Conservation (phyloP, 2,329 filamentous ascomycete genomes). For the Geosmithia morbida region DNA sequence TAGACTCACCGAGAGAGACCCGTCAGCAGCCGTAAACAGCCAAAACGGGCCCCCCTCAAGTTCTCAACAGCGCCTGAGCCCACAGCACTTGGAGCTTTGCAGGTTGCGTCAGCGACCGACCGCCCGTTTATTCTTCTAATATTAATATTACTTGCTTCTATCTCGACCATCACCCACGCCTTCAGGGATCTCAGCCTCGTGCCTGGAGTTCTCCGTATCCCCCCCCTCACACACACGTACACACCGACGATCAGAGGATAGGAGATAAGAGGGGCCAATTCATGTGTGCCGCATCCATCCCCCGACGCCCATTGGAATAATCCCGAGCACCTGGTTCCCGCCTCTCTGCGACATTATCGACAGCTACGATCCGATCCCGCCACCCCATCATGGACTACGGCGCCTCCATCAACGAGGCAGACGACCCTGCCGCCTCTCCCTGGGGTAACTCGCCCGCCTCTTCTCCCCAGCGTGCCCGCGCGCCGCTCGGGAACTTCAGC, state of each 20-base stretch:
- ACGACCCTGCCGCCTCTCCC: conserved; percentile 37
- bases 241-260: too few species aligned
- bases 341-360: too few species aligned
- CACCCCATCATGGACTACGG: conserved; percentile 39
- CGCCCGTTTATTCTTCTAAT: neutral
- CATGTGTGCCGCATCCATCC: too few species aligned
- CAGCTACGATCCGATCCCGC: neutral
- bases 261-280: too few species aligned
- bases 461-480: conserved; percentile 31
- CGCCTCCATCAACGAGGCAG: conserved; percentile 37
- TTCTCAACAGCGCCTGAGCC: neutral
- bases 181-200: neutral
- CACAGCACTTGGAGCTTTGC: conserved; percentile 2
- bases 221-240: too few species aligned
- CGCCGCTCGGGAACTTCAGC: conserved; percentile 25
- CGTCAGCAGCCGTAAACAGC: neutral
- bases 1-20: neutral
- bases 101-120: conserved; percentile 12
- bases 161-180: neutral
- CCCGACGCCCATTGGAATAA: too few species aligned
- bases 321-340: too few species aligned
- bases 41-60: neutral
- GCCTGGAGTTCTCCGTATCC: too few species aligned
- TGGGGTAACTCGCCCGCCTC: conserved; percentile 40
- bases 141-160: neutral